Conservation (phyloP, 768 basidiomycete species). For the Suillus spraguei region DNA sequence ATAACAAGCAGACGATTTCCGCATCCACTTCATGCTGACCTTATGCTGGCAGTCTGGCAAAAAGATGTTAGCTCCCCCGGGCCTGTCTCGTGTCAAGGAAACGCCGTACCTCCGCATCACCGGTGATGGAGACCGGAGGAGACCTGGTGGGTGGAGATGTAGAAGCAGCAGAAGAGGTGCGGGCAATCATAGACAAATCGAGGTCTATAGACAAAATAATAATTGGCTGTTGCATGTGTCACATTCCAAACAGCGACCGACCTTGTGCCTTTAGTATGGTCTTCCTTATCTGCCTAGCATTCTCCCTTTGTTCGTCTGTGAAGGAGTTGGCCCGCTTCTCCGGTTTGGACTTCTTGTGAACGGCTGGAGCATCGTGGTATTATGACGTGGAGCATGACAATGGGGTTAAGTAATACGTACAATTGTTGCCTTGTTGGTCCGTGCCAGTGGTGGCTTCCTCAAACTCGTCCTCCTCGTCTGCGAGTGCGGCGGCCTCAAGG, state of each 20-base stretch:
- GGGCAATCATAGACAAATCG: constrained; percentile 80
- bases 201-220: constrained; percentile 29
- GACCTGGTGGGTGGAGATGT: constrained; percentile 44
- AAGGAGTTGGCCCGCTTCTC: constrained; percentile 45
- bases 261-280: constrained; percentile 67
- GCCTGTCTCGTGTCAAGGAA: neutral
- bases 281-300: constrained; percentile 71
- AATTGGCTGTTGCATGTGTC: neutral
- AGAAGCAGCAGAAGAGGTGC: constrained; percentile 75
- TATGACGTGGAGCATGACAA: constrained; percentile 4
- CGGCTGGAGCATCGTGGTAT: constrained; percentile 14
- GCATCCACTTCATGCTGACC: neutral
- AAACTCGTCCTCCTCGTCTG: constrained; percentile 52
- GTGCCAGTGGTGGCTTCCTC: constrained; percentile 33
- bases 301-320: constrained; percentile 66
- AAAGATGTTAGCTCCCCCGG: neutral
- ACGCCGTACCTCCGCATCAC: constrained; percentile 24
- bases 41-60: constrained; percentile 9
- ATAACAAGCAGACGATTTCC: neutral
- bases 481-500: constrained; percentile 57
- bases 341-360: constrained; percentile 31
- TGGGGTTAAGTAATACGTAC: neutral
- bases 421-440: constrained; percentile 16
- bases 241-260: constrained; percentile 20
- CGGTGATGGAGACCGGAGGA: constrained; percentile 10